phyloP scores from a whole-genome alignment of 331 rosid genomes.

The Dryas integrifolia region DNA sequence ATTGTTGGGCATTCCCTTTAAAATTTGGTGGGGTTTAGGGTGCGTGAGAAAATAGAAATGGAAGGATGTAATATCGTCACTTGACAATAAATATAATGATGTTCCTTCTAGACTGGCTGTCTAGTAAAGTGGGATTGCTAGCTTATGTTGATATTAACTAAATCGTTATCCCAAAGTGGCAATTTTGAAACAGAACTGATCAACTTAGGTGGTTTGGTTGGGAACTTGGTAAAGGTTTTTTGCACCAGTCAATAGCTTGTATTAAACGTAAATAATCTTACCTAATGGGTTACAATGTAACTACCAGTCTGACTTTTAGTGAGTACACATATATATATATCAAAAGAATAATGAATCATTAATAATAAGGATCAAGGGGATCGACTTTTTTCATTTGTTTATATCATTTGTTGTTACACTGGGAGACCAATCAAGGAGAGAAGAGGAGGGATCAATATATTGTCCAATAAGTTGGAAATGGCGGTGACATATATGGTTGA shows the following conservation, averaged over 20 bases:
- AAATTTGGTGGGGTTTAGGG: background rate
- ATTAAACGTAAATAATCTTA: constrained; percentile 42
- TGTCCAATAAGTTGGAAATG: constrained; percentile 26
- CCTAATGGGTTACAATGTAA: constrained; percentile 38
- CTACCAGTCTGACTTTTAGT: constrained; percentile 42
- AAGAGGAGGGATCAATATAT: background rate
- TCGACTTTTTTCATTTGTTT: constrained; percentile 15
- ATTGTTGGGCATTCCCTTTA: background rate
- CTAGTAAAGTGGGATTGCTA: too few species aligned
- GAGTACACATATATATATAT: background rate
- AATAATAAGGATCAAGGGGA: constrained; percentile 7
- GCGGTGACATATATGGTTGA: constrained; percentile 33
- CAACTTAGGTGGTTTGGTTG: constrained; percentile 39
- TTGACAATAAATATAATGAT: background rate
- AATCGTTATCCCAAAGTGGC: constrained; percentile 23
- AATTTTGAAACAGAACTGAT: constrained; percentile 20
- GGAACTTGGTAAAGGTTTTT: constrained; percentile 26
- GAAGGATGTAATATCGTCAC: background rate
- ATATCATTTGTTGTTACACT: constrained; percentile 30
- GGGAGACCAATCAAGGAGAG: constrained; percentile 13
- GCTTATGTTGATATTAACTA: background rate
- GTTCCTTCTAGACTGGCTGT: too few species aligned
- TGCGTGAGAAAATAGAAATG: background rate
- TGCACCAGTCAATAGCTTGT: constrained; percentile 36
- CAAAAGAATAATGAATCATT: constrained; percentile 19